phyloP scores from a whole-genome alignment of 352 stramenopile species.

The Phytophthora palmivora region DNA sequence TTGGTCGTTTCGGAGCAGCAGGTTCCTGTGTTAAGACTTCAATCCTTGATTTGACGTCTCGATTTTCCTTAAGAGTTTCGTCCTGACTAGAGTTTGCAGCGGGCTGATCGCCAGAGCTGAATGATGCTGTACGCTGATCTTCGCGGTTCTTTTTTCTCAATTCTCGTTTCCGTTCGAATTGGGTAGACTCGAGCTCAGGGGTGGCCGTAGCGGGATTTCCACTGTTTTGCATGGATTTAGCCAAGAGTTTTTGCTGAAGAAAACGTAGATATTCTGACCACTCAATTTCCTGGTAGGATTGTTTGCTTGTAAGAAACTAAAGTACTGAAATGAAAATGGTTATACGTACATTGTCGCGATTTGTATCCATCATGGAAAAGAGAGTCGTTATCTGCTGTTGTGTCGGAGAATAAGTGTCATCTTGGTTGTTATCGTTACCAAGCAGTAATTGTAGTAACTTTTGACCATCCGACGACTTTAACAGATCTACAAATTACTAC shows the following conservation, averaged over 20 bases:
- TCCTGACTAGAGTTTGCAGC: conserved; percentile 10
- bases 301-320: conserved; percentile 1
- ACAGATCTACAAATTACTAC: conserved; percentile 47
- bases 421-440: conserved; percentile 7
- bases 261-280: conserved; percentile 72
- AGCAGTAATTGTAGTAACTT: conserved; percentile 51
- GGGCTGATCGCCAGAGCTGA: background rate
- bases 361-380: conserved; percentile 58
- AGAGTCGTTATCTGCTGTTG: conserved; percentile 38
- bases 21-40: background rate
- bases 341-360: conserved; percentile 52
- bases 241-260: conserved; percentile 25
- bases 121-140: conserved; percentile 16
- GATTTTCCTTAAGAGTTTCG: conserved; percentile 1
- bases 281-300: conserved; percentile 43
- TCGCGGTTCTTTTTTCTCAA: conserved; percentile 39
- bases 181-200: conserved; percentile 1
- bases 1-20: conserved; percentile 13
- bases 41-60: background rate
- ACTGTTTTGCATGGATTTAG: background rate
- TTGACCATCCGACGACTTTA: conserved; percentile 44
- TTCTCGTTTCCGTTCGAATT: conserved; percentile 22
- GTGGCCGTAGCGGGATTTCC: background rate
- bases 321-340: too few species aligned
- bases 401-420: background rate